Conservation (phyloP, 1,284 basidiomycete species). For the Irpex lacteus region DNA sequence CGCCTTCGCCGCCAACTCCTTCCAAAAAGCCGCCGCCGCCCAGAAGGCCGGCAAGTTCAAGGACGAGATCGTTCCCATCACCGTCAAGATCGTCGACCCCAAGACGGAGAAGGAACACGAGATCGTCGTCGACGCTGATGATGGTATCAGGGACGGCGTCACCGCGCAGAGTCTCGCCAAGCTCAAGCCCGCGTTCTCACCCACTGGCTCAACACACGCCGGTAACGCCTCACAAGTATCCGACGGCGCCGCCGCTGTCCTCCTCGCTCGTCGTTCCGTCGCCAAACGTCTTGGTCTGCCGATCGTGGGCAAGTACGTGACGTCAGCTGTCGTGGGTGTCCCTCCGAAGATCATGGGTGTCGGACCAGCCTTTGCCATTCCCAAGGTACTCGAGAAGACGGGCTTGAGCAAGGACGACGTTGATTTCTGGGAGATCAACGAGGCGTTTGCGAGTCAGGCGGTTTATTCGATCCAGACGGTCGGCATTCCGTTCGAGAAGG, state of each 20-base stretch:
- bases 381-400: constrained; percentile 70
- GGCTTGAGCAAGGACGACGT: constrained; percentile 77
- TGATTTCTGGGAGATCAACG: constrained; percentile 95
- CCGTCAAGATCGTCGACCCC: constrained; percentile 74
- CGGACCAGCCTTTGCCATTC: constrained; percentile 91
- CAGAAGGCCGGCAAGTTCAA: constrained; percentile 92
- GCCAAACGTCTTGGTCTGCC: constrained; percentile 90
- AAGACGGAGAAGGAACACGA: constrained; percentile 83
- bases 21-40: constrained; percentile 84
- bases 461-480: constrained; percentile 79
- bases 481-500: constrained; percentile 75
- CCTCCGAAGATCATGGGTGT: constrained; percentile 90
- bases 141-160: constrained; percentile 91
- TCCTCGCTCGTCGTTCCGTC: constrained; percentile 83
- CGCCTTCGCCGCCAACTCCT: constrained; percentile 83
- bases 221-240: constrained; percentile 94
- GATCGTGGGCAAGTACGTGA: constrained; percentile 91
- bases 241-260: constrained; percentile 96
- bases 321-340: constrained; percentile 77
- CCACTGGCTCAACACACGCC: constrained; percentile 91
- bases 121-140: constrained; percentile 83
- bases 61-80: constrained; percentile 88
- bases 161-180: constrained; percentile 85
- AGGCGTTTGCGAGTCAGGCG: constrained; percentile 90
- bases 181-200: constrained; percentile 91